Evolutionary conservation across 2,329 filamentous ascomycete genomes (phyloP).

Genomic region (Penicillium sp.): DNA sequence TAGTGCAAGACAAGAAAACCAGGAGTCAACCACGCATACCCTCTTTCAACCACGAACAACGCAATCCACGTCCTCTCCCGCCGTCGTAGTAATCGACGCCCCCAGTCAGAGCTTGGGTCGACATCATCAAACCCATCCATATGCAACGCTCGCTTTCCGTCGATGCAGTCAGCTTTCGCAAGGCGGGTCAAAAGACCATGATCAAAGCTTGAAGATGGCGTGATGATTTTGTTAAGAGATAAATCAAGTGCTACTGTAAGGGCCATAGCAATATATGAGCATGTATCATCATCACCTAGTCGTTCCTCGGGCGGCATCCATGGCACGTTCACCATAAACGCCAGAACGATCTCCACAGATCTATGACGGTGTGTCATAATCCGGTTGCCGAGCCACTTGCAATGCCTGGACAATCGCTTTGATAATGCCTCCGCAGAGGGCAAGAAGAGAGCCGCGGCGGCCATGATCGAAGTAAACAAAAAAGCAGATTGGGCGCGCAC

Average conservation of each 20-base stretch:
- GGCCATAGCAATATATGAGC: conserved; percentile 67
- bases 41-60: conserved; percentile 69
- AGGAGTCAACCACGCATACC: conserved; percentile 43
- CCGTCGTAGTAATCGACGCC: conserved; percentile 60
- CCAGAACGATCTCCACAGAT: conserved; percentile 70
- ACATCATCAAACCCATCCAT: conserved; percentile 67
- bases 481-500: conserved; percentile 67
- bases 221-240: conserved; percentile 66
- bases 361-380: conserved; percentile 62
- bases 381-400: conserved; percentile 59
- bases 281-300: conserved; percentile 64
- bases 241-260: conserved; percentile 67
- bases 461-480: conserved; percentile 68
- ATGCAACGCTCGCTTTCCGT: conserved; percentile 61
- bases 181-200: conserved; percentile 49
- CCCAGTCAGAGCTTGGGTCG: conserved; percentile 59
- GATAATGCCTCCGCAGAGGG: conserved; percentile 63
- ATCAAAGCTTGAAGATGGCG: conserved; percentile 53
- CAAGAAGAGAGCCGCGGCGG: conserved; percentile 65
- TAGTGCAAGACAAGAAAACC: neutral
- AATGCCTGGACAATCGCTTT: conserved; percentile 63
- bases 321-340: conserved; percentile 72
- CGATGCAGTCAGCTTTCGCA: conserved; percentile 66
- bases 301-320: conserved; percentile 60
- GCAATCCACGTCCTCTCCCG: conserved; percentile 69